phyloP scores from a whole-genome alignment of 2,329 filamentous ascomycete species.

The Ceratocystis eucalypticola region DNA sequence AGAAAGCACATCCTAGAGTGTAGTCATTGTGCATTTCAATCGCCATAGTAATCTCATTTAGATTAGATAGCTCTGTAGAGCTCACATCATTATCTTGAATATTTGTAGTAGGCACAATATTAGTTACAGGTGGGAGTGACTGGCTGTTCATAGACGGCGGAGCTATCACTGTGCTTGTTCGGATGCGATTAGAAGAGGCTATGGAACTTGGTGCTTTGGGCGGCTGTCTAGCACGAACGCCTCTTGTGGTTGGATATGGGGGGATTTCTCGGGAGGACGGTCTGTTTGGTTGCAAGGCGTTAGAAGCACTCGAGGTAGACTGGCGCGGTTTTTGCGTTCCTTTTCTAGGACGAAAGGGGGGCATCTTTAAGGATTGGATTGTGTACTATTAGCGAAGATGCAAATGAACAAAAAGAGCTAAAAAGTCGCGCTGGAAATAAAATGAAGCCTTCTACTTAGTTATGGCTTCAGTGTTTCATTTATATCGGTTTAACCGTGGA shows the following conservation, averaged over 20 bases:
- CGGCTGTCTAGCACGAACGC: not conserved
- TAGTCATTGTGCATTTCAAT: conserved; percentile 59
- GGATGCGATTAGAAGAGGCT: not conserved
- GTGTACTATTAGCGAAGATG: not conserved
- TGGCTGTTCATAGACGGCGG: not conserved
- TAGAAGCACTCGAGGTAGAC: not conserved
- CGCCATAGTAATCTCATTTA: conserved; percentile 37
- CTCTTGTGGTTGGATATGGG: not conserved
- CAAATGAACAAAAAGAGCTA: not conserved
- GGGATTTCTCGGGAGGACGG: not conserved
- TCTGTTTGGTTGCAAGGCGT: not conserved
- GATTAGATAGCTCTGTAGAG: not conserved
- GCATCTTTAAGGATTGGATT: not conserved
- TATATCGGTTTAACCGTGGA: too few relatives aligned
- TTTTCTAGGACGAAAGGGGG: not conserved
- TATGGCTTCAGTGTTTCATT: not conserved
- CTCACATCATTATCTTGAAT: not conserved
- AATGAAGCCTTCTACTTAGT: too few relatives aligned
- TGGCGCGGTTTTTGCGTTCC: not conserved
- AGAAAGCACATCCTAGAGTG: conserved; percentile 73
- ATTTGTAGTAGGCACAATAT: not conserved
- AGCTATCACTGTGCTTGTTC: not conserved
- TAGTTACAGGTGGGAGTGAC: not conserved
- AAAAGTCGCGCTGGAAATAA: not conserved
- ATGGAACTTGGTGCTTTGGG: not conserved